Evolutionary conservation across 2,329 filamentous ascomycete genomes (phyloP), one percentile per base, ranked within the genome.

Genomic region (Arthroderma sp.): DNA sequence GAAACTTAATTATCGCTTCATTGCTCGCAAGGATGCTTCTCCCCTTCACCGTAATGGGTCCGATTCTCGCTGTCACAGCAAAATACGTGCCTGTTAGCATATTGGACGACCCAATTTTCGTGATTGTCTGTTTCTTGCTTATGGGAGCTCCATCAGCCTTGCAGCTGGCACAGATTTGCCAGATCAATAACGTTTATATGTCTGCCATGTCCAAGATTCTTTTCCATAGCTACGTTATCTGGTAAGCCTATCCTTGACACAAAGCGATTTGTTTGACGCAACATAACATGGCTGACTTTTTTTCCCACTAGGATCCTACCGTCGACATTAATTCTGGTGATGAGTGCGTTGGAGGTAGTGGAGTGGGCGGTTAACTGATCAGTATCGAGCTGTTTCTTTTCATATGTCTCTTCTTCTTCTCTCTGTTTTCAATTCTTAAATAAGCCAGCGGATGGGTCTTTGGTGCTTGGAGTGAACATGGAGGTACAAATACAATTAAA

Each of bases 171-270:
- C 91, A 98, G 68, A 98, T 98, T 49, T 98, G 91, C 68, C 91
- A 96, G 72, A 84, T 96, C 68, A 98, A 98, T 65, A 83, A 83
- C 51, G 91, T 98, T 6, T 98, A 86, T 63, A 89, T 96, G 71
- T 79, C 82, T 11, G 86, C 91, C 40, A 96, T 98, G 88, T 84
- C 85, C 50, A 84, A 79, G 62, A 74, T 98, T 46, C 68, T 96
- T 42, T 94, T 96, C 70, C 89, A 95, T 70, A 95, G 89, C 67
- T 94, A 94, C 60, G 86, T 98, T 48, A 81, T 95, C 51, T 94
- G 87, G 86, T 86, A 70, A 66, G 80, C 71, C 43, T 38, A 30
- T 38, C 2, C 30, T 10, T 38, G 43, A 33, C 37, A 22, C 22
- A 22, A 22, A 22, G 15, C 15, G 15, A 22, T 22, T 22, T 22